Evolutionary conservation across 1,284 basidiomycete species (phyloP).

Genomic region (Neonothopanus nambi): DNA sequence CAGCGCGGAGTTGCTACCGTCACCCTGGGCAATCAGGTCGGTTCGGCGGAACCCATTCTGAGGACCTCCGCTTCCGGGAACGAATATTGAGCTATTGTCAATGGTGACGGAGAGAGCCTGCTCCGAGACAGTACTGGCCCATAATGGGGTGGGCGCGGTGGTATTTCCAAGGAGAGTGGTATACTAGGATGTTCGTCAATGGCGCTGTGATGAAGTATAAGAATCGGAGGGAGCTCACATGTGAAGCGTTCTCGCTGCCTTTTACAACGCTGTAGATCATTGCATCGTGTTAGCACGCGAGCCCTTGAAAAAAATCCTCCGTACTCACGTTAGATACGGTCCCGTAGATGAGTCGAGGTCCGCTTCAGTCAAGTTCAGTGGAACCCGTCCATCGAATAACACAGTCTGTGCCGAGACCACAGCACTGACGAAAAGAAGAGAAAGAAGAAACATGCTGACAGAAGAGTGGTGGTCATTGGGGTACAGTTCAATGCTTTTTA

Average conservation of each 20-base stretch:
- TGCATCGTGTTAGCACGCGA: neutral
- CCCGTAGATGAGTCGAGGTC: slow-evolving; percentile 47
- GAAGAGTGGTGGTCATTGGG: neutral
- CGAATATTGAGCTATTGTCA: slow-evolving; percentile 59
- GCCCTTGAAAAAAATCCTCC: neutral
- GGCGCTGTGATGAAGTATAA: neutral
- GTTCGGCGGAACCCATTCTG: slow-evolving; percentile 60
- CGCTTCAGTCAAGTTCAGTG: slow-evolving; percentile 38
- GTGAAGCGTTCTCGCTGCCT: slow-evolving; percentile 46
- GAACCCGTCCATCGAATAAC: slow-evolving; percentile 56
- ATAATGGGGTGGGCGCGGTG: slow-evolving; percentile 48
- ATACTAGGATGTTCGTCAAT: slow-evolving; percentile 37
- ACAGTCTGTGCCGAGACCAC: slow-evolving; percentile 6
- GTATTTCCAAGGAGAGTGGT: slow-evolving; percentile 41
- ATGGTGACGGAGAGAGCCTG: slow-evolving; percentile 53
- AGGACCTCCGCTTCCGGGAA: slow-evolving; percentile 48
- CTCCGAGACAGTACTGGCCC: slow-evolving; percentile 40
- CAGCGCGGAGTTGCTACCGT: slow-evolving; percentile 40
- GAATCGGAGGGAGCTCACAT: slow-evolving; percentile 33
- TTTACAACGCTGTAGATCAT: slow-evolving; percentile 46
- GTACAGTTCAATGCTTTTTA: neutral
- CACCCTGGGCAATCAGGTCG: slow-evolving; percentile 53
- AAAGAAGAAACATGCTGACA: neutral
- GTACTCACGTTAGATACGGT: slow-evolving; percentile 53
- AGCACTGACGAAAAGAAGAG: neutral